Base-by-base conservation (phyloP, 2,329 filamentous ascomycete species). In the Pseudogymnoascus sp. region DNA sequence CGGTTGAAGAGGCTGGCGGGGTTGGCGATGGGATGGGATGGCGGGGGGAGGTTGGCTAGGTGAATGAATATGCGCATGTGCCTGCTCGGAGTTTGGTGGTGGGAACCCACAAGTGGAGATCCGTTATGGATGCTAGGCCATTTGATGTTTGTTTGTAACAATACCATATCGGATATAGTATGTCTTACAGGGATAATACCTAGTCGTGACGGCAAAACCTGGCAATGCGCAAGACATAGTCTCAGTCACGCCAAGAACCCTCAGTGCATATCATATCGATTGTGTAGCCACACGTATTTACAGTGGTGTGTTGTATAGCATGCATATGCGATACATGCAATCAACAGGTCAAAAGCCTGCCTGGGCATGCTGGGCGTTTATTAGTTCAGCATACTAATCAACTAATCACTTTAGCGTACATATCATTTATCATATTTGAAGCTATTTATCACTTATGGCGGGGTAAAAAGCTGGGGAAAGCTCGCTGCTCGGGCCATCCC, bases 1-100 rank as follows among this genome's bases (percentile, higher is more conserved):
- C 67, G 82, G 81, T 33, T 53, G 28, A 53, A 6, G 28, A 35
- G 28, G 28, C 35, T 33, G 47, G 22, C 12, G 41, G 41, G 41
- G 41, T 28, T 47, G 41, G 41, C 11, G 28, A 6, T 25, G 22
- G 18, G 28, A 6, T 25, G 22, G 5, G 22, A 25, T 25, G 22
- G 22, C 22, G 22, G 22, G 22, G 22, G 22, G 43, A n/a, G 47
- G 47, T 20, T 18, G 47, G 47, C 15, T 35, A 53, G 28, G 6
- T 53, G 47, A 33, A 53, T 33, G n/a, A 33, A 53, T 33, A 20
- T 53, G 47, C 4, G 47, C 47, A 53, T 53, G 47, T 53, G 47
- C 25, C 47, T n/a, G 25, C 18, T 53, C 47, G 47, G 47, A 14
- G 47, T 53, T 53, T 14, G 47, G 47, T 18, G n/a, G 47, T 28